Percentiles rank a stretch among this genome's conserved stretches.
phyloP scores from a whole-genome alignment of 768 basidiomycete genomes.

The Neoboletus brunneissimus region DNA sequence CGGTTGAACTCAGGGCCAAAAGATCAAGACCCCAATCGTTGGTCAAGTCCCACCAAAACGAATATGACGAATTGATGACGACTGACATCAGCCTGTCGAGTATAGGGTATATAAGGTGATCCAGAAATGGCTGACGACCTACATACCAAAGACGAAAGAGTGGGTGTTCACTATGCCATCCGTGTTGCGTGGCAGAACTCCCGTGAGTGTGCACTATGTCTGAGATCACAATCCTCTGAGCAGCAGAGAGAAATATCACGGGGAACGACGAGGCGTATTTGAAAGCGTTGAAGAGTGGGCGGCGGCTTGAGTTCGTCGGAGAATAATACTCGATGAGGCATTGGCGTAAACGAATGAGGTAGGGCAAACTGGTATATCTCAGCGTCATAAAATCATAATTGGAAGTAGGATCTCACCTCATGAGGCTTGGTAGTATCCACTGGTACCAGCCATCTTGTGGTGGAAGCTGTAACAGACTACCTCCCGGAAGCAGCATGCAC shows the following conservation, averaged over 20 bases:
- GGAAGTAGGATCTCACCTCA: constrained; percentile 59
- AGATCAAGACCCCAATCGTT: constrained; percentile 96
- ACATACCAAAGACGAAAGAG: constrained; percentile 84
- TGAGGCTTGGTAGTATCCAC: constrained; percentile 79
- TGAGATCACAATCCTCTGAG: constrained; percentile 70
- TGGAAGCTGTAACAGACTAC: constrained; percentile 67
- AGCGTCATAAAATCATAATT: not conserved
- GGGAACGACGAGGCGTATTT: constrained; percentile 98
- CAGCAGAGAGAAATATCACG: constrained; percentile 91
- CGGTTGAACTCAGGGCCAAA: constrained; percentile 41
- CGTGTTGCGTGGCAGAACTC: constrained; percentile 38
- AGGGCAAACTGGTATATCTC: constrained; percentile 60
- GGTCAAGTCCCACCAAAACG: constrained; percentile 99
- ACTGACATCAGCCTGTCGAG: constrained; percentile 74
- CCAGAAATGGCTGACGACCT: not conserved
- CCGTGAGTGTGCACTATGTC: constrained; percentile 55
- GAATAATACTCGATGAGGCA: constrained; percentile 81
- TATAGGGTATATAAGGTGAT: constrained; percentile 1
- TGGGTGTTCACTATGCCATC: constrained; percentile 74
- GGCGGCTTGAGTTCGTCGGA: constrained; percentile 58
- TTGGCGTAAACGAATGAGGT: constrained; percentile 89
- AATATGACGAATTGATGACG: constrained; percentile 85
- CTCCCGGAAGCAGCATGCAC: constrained; percentile 83
- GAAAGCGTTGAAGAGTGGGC: constrained; percentile 84
- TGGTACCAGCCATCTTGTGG: constrained; percentile 58